These are phyloP conservation scores for Huntiella omanensis DNA, from an alignment of 2,329 filamentous ascomycete species.

Conservation along the genomic window DNA sequence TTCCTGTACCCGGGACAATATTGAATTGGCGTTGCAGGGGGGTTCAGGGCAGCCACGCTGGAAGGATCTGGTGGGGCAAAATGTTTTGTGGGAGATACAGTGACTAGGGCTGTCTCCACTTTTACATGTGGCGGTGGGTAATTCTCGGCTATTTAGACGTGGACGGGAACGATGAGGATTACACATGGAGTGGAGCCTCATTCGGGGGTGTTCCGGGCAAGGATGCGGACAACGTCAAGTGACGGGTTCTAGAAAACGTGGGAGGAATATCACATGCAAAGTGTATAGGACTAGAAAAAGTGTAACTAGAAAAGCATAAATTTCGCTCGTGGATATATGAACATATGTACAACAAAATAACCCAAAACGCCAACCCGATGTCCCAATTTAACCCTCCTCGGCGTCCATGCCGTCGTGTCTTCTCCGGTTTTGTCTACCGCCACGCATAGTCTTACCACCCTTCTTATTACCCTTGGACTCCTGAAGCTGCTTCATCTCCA, in stretches of 20 bases:
- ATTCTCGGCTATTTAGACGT: not conserved
- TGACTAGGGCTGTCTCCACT: conserved; percentile 6
- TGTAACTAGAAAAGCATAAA: too few species aligned
- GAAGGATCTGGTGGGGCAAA: conserved; percentile 1
- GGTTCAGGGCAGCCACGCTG: too few species aligned
- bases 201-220: not conserved
- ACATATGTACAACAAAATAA: not conserved
- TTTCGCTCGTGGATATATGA: not conserved
- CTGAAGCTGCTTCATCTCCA: conserved; percentile 63
- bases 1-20: not conserved
- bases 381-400: conserved; percentile 41
- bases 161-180: too few species aligned
- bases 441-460: conserved; percentile 25
- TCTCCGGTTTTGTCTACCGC: conserved; percentile 24
- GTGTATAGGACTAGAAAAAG: too few species aligned
- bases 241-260: not conserved
- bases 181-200: too few species aligned
- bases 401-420: conserved; percentile 49
- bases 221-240: not conserved
- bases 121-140: conserved; percentile 2
- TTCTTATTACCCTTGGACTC: conserved; percentile 45
- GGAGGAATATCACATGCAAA: too few species aligned
- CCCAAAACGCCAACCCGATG: not conserved
- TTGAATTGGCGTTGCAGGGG: too few species aligned
- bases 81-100: not conserved